These are phyloP conservation scores for Schizophyllum commune DNA, from an alignment of 1,284 basidiomycete genomes.

Conservation along the genomic window DNA sequence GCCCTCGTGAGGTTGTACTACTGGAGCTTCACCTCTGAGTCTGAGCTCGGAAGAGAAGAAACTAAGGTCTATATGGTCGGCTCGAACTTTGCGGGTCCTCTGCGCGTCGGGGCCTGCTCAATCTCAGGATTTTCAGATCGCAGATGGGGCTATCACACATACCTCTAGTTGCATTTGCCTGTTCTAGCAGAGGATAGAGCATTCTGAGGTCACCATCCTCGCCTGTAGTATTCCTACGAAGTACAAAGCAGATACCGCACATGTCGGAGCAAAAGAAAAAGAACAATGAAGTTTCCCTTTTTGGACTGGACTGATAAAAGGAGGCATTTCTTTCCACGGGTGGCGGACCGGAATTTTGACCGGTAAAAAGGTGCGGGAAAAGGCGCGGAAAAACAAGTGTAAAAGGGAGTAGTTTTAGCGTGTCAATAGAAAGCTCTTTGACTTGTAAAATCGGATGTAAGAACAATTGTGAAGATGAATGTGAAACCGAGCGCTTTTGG, in stretches of 20 bases:
- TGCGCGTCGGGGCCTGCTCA: background rate
- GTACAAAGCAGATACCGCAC: constrained; percentile 30
- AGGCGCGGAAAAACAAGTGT: too few relatives aligned
- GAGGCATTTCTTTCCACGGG: too few relatives aligned
- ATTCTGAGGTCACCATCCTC: constrained; percentile 15
- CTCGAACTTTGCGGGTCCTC: background rate
- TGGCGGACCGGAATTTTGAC: too few relatives aligned
- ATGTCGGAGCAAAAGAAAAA: constrained; percentile 10
- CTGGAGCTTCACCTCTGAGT: constrained; percentile 55
- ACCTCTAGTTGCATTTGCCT: constrained; percentile 47
- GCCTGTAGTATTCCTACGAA: constrained; percentile 6
- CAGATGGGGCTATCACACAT: background rate
- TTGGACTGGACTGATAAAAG: too few relatives aligned
- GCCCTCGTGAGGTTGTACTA: constrained; percentile 67
- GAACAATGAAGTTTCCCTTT: background rate
- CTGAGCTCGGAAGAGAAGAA: constrained; percentile 78
- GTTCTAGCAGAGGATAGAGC: constrained; percentile 28
- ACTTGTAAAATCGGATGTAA: too few relatives aligned
- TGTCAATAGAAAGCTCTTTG: too few relatives aligned
- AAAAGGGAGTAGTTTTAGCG: too few relatives aligned
- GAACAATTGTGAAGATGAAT: too few relatives aligned
- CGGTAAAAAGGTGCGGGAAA: too few relatives aligned
- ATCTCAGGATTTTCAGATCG: background rate
- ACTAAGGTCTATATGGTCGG: background rate
- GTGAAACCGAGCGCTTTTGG: too few relatives aligned